Conservation (phyloP, 2,329 filamentous ascomycete species). For the Trichocomaceae sp. region DNA sequence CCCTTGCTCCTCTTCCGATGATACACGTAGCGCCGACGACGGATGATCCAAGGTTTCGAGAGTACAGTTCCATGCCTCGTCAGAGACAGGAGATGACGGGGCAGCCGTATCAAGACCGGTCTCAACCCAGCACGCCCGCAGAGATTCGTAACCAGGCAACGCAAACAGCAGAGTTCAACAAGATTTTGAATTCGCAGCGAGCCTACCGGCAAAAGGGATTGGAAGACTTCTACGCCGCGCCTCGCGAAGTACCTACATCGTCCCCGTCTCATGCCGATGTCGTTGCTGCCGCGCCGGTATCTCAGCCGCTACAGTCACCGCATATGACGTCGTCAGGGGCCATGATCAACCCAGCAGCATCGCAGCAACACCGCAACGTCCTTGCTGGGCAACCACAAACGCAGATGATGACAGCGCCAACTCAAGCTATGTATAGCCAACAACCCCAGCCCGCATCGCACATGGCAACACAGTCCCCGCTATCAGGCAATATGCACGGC, state of each 20-base stretch:
- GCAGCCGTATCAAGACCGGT: slow-evolving; percentile 79
- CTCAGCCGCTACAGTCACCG: slow-evolving; percentile 35
- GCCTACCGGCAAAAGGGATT: slow-evolving; percentile 72
- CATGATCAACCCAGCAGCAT: slow-evolving; percentile 21
- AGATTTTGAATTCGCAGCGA: slow-evolving; percentile 71
- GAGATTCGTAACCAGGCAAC: slow-evolving; percentile 82
- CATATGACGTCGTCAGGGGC: slow-evolving; percentile 27
- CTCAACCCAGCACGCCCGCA: slow-evolving; percentile 64
- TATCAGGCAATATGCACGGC: slow-evolving; percentile 61
- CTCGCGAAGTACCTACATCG: slow-evolving; percentile 68
- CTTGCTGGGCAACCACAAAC: slow-evolving; percentile 34
- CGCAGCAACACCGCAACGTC: slow-evolving; percentile 23
- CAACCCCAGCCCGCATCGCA: slow-evolving; percentile 64
- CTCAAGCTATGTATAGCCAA: slow-evolving; percentile 56
- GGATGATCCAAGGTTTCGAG: slow-evolving; percentile 67
- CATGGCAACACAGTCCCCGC: slow-evolving; percentile 63
- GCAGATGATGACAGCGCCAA: slow-evolving; percentile 46
- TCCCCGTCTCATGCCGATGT: slow-evolving; percentile 31
- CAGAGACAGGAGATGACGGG: slow-evolving; percentile 86
- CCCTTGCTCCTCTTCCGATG: slow-evolving; percentile 67
- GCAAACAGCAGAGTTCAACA: slow-evolving; percentile 86
- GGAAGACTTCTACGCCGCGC: slow-evolving; percentile 72
- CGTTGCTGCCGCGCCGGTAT: slow-evolving; percentile 27
- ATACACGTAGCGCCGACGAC: slow-evolving; percentile 75
- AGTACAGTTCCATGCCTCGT: slow-evolving; percentile 76